Base-by-base conservation (phyloP, 2,329 filamentous ascomycete genomes). In the Colletotrichum gigasporum region DNA sequence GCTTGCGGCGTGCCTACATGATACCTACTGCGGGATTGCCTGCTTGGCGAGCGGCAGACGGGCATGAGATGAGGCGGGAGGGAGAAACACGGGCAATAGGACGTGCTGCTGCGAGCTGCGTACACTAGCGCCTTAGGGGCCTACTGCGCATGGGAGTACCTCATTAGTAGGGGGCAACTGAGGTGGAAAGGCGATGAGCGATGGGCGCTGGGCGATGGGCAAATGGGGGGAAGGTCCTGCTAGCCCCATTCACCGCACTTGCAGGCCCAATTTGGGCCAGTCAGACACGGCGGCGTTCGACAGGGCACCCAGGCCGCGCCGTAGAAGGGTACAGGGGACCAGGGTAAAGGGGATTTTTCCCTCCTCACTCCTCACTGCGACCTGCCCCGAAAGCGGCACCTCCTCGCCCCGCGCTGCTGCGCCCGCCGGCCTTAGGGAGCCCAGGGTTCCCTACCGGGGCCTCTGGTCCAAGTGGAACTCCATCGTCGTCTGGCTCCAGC, bases 401-500 rank as follows among this genome's bases (percentile, higher is more conserved):
- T 30, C 14, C 22, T 2, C 39, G 9, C 18, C 3, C 16, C 18
- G 22, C 42, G 26, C 28, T 51, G 47, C 18, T 37, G 30, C 50
- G 42, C n/a, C 51, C 42, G 51, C 35, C 50, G 42, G 37, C 37
- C 30, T 28, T 16, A 24, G 24, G 30, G n/a, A 34, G 32, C 12
- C 51, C 37, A 32, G 51, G 51, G 26, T 54, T n/a, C 51, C 51
- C 39, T 9, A 37, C 16, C 7, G 3, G 14, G 42, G 30, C 50
- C 61, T 48, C 54, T 18, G 32, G 20, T 41, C 42, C 22, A 54
- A 54, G 61, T 64, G 61, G 61, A 61, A 50, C 55, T 61, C 48
- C 56, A 64, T 64, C 61, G 41, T 54, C 48, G 56, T 42, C 48
- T 54, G 61, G 56, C 56, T 61, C 61, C 61, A 64, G 41, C 41